Evolutionary conservation across 2,329 filamentous ascomycete species (phyloP).

Genomic region (Fusarium armeniacum): DNA sequence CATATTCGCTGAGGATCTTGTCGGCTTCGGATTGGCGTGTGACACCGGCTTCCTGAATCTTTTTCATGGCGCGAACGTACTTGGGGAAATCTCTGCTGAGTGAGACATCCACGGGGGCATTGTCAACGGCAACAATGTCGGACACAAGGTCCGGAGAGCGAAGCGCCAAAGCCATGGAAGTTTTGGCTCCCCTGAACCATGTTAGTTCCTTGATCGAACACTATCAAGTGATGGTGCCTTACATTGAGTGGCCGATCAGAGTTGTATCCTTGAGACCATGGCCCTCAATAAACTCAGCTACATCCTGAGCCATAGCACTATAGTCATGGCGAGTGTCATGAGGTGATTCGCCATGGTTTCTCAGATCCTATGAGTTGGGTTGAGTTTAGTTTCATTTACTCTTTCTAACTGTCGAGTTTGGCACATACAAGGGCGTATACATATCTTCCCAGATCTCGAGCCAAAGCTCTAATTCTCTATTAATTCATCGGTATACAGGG

Average conservation of each 20-base stretch:
- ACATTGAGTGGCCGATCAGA: slow-evolving; percentile 96
- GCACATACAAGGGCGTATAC: slow-evolving; percentile 82
- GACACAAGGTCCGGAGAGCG: slow-evolving; percentile 75
- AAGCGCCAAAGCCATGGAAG: slow-evolving; percentile 88
- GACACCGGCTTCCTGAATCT: slow-evolving; percentile 78
- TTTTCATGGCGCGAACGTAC: slow-evolving; percentile 88
- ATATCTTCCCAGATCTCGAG: slow-evolving; percentile 82
- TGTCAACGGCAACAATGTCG: slow-evolving; percentile 87
- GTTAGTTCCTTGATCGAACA: neutral
- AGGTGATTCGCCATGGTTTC: slow-evolving; percentile 93
- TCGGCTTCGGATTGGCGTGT: slow-evolving; percentile 84
- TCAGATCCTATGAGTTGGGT: slow-evolving; percentile 74
- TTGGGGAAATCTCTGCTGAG: slow-evolving; percentile 80
- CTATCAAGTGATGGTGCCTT: slow-evolving; percentile 48
- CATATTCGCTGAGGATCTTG: slow-evolving; percentile 80
- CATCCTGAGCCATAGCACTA: slow-evolving; percentile 82
- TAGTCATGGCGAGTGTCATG: slow-evolving; percentile 85
- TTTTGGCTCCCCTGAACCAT: slow-evolving; percentile 82
- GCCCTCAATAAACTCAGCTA: slow-evolving; percentile 80
- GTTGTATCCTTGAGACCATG: slow-evolving; percentile 79
- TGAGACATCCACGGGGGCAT: slow-evolving; percentile 86
- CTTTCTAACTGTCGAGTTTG: slow-evolving; percentile 8
- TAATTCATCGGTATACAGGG: neutral
- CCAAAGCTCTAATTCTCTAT: slow-evolving; percentile 72
- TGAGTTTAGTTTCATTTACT: slow-evolving; percentile 31